Evolutionary conservation across 2,329 filamentous ascomycete genomes (phyloP), one percentile per base, ranked within the genome.

Genomic region (Colletotrichum agaves): DNA sequence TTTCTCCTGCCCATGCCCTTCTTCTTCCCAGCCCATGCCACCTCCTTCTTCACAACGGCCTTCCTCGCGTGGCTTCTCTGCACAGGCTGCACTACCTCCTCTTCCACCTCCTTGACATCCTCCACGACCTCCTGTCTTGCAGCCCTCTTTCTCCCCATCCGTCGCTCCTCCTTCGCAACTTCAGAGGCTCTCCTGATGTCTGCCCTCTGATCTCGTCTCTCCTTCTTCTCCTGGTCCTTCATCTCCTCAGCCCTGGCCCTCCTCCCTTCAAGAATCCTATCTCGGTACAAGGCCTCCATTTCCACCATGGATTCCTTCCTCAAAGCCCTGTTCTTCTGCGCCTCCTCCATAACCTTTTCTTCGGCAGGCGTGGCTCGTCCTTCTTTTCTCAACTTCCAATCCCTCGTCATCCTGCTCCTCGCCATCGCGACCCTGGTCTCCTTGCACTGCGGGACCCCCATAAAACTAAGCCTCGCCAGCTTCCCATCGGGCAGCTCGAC

Each of bases 401-500:
- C 56, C 47, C 17, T 23, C 41, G 44, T 35, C 43, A 37, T 33
- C 23, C 23, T 35, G 23, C 10, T 15, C 35, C 11, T 56, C 31
- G 3, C 37, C n/a, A 59, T 13, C 15, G 43, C 5, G n/a, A 65
- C 10, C 17, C 61, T 15, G 52, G 65, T 68, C 53, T n/a, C 23
- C 23, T 39, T 39, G n/a, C 53, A 47, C 61, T 65, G 41, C 33
- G 65, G 65, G 19, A 50, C 33, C 15, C 53, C 65, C 53, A 59
- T 49, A n/a, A 68, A 64, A 27, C 17, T 12, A 1, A 68, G 13
- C 52, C 19, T 17, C 13, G 56, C 31, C 65, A 33, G 55, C 23
- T 60, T 17, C 5, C 65, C 61, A 7, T 55, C 53, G 47, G 65
- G 65, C 47, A 68, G 46, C 23, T 43, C 41, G 1, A 65, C 56